phyloP scores from a whole-genome alignment of 108 stramenopile species.

The Discostella stelligeroides region DNA sequence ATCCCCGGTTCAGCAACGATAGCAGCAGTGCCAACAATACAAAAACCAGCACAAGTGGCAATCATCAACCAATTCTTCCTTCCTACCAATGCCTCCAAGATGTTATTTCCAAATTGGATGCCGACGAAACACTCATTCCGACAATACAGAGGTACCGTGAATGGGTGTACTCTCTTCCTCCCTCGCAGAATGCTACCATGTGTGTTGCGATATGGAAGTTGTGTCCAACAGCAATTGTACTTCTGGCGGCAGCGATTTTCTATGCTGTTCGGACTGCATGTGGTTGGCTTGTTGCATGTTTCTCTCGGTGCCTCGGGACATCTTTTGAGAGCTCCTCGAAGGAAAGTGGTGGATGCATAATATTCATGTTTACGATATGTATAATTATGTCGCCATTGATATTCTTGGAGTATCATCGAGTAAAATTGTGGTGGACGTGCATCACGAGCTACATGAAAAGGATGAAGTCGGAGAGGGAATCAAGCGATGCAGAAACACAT shows the following conservation, averaged over 20 bases:
- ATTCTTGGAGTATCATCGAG: slow-evolving; percentile 25
- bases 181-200: slow-evolving; percentile 25
- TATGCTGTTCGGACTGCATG: neutral
- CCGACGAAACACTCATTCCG: slow-evolving; percentile 42
- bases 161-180: slow-evolving; percentile 39
- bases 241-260: slow-evolving; percentile 4
- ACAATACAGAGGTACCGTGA: slow-evolving; percentile 32
- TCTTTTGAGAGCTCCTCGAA: neutral
- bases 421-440: slow-evolving; percentile 25
- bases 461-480: neutral
- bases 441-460: neutral
- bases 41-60: neutral
- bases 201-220: slow-evolving; percentile 31
- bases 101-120: slow-evolving; percentile 41
- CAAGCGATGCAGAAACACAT: slow-evolving; percentile 3
- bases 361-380: neutral
- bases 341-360: neutral
- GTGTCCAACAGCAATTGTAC: slow-evolving; percentile 24
- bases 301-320: neutral
- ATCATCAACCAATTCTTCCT: slow-evolving; percentile 1
- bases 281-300: neutral
- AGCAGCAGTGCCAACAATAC: neutral
- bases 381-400: slow-evolving; percentile 28
- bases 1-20: neutral
- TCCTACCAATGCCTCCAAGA: slow-evolving; percentile 32